Conservation (phyloP, 352 stramenopile species). For the Thalassiosira hispida region DNA sequence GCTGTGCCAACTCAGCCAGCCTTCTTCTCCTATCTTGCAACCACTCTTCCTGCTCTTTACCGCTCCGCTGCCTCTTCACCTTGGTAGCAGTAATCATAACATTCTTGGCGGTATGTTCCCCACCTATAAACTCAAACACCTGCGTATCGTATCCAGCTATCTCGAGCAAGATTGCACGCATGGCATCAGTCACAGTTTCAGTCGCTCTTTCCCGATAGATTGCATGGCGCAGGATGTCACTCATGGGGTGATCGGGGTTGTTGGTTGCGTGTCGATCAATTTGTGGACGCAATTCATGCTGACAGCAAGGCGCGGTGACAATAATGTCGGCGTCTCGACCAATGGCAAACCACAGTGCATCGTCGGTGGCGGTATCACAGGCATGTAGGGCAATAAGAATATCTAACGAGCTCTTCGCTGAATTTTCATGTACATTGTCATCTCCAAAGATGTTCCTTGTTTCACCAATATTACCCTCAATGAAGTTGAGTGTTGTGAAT, state of each 20-base stretch:
- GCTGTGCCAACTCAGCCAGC: slow-evolving; percentile 45
- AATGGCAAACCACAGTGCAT: slow-evolving; percentile 80
- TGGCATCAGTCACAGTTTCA: slow-evolving; percentile 82
- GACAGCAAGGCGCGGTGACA: slow-evolving; percentile 83
- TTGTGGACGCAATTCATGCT: slow-evolving; percentile 83
- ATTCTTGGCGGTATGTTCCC: slow-evolving; percentile 86
- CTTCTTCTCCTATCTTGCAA: slow-evolving; percentile 21
- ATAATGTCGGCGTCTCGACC: slow-evolving; percentile 66
- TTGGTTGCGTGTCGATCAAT: slow-evolving; percentile 67
- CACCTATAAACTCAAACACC: slow-evolving; percentile 86
- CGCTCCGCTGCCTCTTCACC: not conserved
- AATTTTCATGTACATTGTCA: slow-evolving; percentile 9
- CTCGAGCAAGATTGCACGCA: slow-evolving; percentile 78
- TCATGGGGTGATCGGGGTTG: slow-evolving; percentile 53
- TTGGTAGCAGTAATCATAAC: slow-evolving; percentile 83
- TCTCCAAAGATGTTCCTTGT: slow-evolving; percentile 45
- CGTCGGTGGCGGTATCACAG: slow-evolving; percentile 86
- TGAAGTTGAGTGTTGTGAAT: slow-evolving; percentile 80
- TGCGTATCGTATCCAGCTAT: slow-evolving; percentile 79
- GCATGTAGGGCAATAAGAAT: slow-evolving; percentile 87
- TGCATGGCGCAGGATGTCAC: slow-evolving; percentile 73
- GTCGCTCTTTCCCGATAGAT: slow-evolving; percentile 83
- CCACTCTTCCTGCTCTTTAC: slow-evolving; percentile 16
- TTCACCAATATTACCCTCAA: slow-evolving; percentile 69
- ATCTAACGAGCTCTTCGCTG: slow-evolving; percentile 40